Evolutionary conservation across 2,329 filamentous ascomycete species (phyloP), one percentile per base, ranked within the genome.

Genomic region (Epichloe gansuensis): DNA sequence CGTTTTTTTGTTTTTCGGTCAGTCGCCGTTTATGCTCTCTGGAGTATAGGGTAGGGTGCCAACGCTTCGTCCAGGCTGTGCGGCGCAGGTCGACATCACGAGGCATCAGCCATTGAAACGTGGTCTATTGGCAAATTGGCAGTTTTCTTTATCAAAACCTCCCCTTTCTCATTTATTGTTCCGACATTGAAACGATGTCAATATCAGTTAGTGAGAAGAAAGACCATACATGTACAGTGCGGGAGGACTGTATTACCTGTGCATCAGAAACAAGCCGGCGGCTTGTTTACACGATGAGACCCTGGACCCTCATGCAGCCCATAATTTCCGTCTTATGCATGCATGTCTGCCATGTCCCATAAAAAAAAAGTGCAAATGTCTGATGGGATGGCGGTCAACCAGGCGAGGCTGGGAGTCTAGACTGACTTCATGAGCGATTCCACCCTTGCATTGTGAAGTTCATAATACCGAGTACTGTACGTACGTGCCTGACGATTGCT

Each of bases 221-320:
- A 8, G 15, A 41, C 7, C 7, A 41, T 2, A 17, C 17, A 21
- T 21, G 17, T 21, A 21, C 3, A 41, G 17, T 4, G 17, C 31
- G 31, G n/a, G 2, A 38, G 9, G 13, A 8, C 15, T 21, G 21
- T 13, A 25, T 7, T 41, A 15, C 23, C 13, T 13, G 35, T 23
- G 11, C 17, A 17, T 41, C n/a, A 12, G 34, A 15, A 49, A 49
- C 21, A 13, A 23, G 15, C 38, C 38, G 38, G 35, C 15, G 25
- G 35, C 8, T 44, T 45, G 42, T 45, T 46, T 23, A 23, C 46
- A 49, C 39, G 38, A 44, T n/a, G 12, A 46, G 46, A 44, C 41
- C 39, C 52, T 47, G 39, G 51, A 48, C 45, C 46, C 46, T 52
- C 39, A 39, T 49, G 42, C 48, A 54, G 45, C 31, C 48, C 38